These are phyloP conservation scores for Thalassiosira delicatula DNA, from an alignment of 352 stramenopile species.

Conservation along the genomic window DNA sequence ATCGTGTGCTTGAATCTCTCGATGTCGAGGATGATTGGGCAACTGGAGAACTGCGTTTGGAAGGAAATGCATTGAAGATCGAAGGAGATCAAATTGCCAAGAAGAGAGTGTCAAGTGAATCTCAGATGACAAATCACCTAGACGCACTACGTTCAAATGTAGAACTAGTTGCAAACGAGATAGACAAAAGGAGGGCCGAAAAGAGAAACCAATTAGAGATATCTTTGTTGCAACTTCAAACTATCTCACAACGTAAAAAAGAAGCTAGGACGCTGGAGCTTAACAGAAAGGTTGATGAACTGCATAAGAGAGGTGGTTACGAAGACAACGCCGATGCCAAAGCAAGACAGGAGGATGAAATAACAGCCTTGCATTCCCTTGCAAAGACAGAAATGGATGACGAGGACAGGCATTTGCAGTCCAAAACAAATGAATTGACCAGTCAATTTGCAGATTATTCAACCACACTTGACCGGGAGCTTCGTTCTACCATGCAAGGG, in stretches of 20 bases:
- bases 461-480: slow-evolving; percentile 28
- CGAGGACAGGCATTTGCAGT: slow-evolving; percentile 20
- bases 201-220: slow-evolving; percentile 41
- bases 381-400: slow-evolving; percentile 35
- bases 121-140: slow-evolving; percentile 33
- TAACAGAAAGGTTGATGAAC: slow-evolving; percentile 50
- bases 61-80: slow-evolving; percentile 54
- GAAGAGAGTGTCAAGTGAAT: slow-evolving; percentile 37
- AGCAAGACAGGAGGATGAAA: slow-evolving; percentile 18
- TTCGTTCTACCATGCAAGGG: slow-evolving; percentile 6
- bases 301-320: neutral
- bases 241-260: slow-evolving; percentile 26
- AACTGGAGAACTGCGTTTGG: slow-evolving; percentile 39
- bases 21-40: slow-evolving; percentile 43
- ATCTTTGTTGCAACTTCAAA: slow-evolving; percentile 26
- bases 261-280: slow-evolving; percentile 40
- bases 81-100: slow-evolving; percentile 52
- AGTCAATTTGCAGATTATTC: slow-evolving; percentile 32
- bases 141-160: slow-evolving; percentile 27
- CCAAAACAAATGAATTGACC: slow-evolving; percentile 27
- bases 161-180: slow-evolving; percentile 15
- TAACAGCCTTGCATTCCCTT: slow-evolving; percentile 2
- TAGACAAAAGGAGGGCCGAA: slow-evolving; percentile 22
- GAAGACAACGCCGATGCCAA: slow-evolving; percentile 22
- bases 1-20: slow-evolving; percentile 18